Base-by-base conservation (phyloP, 1,284 basidiomycete genomes). In the Wallemia hederae region DNA sequence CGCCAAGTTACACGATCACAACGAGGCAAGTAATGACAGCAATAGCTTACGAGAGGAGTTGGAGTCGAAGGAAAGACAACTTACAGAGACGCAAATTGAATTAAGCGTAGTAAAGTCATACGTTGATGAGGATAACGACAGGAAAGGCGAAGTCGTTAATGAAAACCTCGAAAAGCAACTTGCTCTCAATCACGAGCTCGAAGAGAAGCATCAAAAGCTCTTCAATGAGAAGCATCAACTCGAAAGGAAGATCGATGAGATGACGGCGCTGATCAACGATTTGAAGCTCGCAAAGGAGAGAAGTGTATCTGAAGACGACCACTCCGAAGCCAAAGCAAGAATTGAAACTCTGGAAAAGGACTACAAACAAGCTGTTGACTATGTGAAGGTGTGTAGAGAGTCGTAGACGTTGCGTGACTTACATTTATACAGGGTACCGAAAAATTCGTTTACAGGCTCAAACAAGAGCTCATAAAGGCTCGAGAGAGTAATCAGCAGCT, bases 401-500 rank as follows among this genome's bases (percentile, higher is more conserved):
- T 60, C 25, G 55, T 61, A 62, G 60, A 61, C 27, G 60, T 56
- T 28, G 56, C 58, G 59, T 60, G 59, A 58, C 69, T 65, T 22
- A 70, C 70, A 64, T 65, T 68, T 61, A 68, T 7, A 17, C 91
- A 89, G 77, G 89, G 90, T 60, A 97, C 91, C 0, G 94, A 99
- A 72, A 97, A 96, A 74, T 92, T 98, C 82, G 85, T 97, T 75
- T 82, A 90, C 65, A 81, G 86, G 66, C 91, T 98, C 84, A 90
- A 91, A 70, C 75, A 73, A 70, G 68, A 68, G 69, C 73, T 92
- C 62, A 83, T 80, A 63, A 91, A 86, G 72, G 85, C 90, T 70
- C 92, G 92, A 73, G 75, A 77, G 61, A 72, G 80, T 58, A 91
- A 89, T 69, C 75, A 79, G 55, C 74, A 76, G 63, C 78, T 96